These are phyloP conservation scores for Acacia melanoxylon DNA, from an alignment of 306 rosid genomes.

Conservation along the genomic window DNA sequence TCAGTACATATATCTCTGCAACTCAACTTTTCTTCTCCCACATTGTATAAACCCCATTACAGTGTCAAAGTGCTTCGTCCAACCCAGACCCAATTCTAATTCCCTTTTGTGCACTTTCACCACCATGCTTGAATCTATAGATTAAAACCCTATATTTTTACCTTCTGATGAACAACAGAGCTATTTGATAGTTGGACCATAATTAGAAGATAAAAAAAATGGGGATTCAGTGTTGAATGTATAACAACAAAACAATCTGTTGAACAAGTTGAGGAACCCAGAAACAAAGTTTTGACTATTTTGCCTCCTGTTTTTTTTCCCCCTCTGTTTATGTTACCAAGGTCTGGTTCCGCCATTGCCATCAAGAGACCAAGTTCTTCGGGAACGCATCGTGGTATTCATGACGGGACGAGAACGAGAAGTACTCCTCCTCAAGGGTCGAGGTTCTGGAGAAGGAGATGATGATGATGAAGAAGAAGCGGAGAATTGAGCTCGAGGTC, in stretches of 20 bases:
- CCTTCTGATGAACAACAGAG: neutral
- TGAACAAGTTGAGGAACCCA: neutral
- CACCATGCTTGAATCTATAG: neutral
- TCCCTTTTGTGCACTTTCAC: constrained; percentile 22
- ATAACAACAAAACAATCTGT: neutral
- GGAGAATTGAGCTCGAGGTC: constrained; percentile 19
- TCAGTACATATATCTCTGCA: neutral
- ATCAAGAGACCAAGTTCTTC: constrained; percentile 83
- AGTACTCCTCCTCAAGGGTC: constrained; percentile 13
- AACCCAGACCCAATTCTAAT: too few relatives aligned
- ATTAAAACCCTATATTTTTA: neutral
- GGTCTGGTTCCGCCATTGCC: constrained; percentile 53
- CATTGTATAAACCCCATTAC: neutral
- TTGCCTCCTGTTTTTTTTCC: too few relatives aligned
- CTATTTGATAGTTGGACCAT: neutral
- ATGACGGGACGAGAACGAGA: constrained; percentile 23
- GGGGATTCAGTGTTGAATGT: neutral
- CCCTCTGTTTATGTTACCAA: constrained; percentile 36
- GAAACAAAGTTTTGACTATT: constrained; percentile 7
- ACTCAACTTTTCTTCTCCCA: too few relatives aligned
- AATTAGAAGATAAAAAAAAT: neutral
- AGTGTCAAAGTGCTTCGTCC: neutral
- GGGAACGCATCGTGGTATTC: constrained; percentile 32
- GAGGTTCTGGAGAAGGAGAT: constrained; percentile 7
- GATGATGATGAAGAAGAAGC: neutral